Percentiles rank a stretch among this genome's conserved stretches.
Conservation (phyloP, 352 stramenopile genomes). For the Globisporangium spiculum region DNA sequence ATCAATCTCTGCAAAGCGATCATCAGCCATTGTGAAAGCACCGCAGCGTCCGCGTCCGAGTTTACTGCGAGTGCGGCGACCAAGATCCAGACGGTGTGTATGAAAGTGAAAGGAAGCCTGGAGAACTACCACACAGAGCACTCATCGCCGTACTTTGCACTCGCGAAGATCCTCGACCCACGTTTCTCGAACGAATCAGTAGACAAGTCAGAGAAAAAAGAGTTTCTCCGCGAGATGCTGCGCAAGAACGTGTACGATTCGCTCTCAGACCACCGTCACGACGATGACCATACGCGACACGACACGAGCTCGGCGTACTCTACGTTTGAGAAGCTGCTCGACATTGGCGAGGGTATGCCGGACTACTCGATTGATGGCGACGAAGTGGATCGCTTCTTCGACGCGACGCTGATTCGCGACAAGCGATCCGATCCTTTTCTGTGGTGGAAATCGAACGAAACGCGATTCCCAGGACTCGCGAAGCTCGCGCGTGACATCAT, state of each 20-base stretch:
- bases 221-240: conserved; percentile 73
- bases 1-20: conserved; percentile 82
- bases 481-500: conserved; percentile 76
- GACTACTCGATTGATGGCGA: conserved; percentile 78
- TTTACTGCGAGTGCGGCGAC: conserved; percentile 46
- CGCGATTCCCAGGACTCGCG: conserved; percentile 61
- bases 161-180: conserved; percentile 76
- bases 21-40: conserved; percentile 71
- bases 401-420: conserved; percentile 74
- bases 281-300: conserved; percentile 45
- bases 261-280: conserved; percentile 46
- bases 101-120: conserved; percentile 71
- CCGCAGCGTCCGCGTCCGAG: conserved; percentile 52
- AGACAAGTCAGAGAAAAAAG: conserved; percentile 73
- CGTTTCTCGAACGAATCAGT: conserved; percentile 79
- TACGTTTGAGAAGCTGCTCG: conserved; percentile 76
- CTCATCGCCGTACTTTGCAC: conserved; percentile 63
- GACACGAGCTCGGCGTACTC: conserved; percentile 70
- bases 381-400: conserved; percentile 81
- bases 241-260: conserved; percentile 70
- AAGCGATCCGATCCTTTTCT: conserved; percentile 78
- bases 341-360: conserved; percentile 77
- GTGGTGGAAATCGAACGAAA: conserved; percentile 85
- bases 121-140: conserved; percentile 70
- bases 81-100: conserved; percentile 73